Base-by-base conservation (phyloP, 768 basidiomycete genomes). In the Lentinula detonsa region DNA sequence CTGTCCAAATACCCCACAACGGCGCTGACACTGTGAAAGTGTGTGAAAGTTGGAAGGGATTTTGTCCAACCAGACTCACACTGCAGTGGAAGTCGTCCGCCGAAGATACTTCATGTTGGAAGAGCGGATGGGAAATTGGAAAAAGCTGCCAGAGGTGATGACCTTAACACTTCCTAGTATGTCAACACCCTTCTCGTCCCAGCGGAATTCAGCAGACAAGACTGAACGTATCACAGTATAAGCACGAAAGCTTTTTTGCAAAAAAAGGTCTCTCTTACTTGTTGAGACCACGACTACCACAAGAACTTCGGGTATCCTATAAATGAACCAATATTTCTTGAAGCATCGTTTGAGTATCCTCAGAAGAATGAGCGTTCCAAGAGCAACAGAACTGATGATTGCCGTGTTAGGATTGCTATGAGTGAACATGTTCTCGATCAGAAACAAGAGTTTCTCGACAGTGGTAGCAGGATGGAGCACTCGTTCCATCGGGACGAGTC, bases 1-100 rank as follows among this genome's bases (percentile, higher is more conserved):
- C 90, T 93, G 71, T 99, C 96, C 62, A 99, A 76, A 71, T 95
- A 97, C 1, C 97, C 97, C 21, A 93, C 82, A 45, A 96, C 81
- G 0, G 90, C 84, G 54, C 92, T 88, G 57, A 94, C 70, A 35
- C 90, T 91, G 65, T 18, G 35, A 18, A 56, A 43, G 37, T 39
- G 60, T 33, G 35, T 52, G 57, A n/a, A 33, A 55, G 6, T 11
- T 52, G 59, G 3, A 52, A 46, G 21, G 21, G 50, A 9, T 45
- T 42, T 16, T 49, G 18, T 15, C 34, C 18, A 18, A 46, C 23
- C 31, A 21, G 2, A 64, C 76, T 67, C 69, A 89, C 89, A 91
- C 82, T 4, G 93, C 89, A 1, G 91, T 93, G 1, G 90, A 88
- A 1, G 94, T 95, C 0, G 95, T 97, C 49, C 83, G 77, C 34